A percentile compares a stretch with the other conserved stretches of the same genome.
These are phyloP conservation scores for Piper longum DNA, from an alignment of 164 flowering plant genomes.

Conservation along the genomic window DNA sequence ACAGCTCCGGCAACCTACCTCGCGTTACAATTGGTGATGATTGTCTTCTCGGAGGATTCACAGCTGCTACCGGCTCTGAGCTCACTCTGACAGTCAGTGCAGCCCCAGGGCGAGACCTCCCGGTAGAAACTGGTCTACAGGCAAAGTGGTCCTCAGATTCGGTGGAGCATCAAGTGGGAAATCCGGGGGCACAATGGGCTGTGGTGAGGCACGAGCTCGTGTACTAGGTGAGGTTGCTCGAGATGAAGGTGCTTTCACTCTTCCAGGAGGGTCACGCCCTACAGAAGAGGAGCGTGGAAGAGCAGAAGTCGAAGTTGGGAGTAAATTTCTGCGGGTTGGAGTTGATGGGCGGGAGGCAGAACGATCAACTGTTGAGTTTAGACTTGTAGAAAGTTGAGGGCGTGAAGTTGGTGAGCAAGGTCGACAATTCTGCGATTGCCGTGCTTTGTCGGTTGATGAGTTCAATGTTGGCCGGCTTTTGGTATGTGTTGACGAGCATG, in stretches of 20 bases:
- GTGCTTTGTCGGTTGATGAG: conserved; percentile 37
- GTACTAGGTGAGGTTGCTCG: conserved; percentile 78
- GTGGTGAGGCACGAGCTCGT: conserved; percentile 39
- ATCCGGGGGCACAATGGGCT: conserved; percentile 67
- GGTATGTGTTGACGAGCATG: conserved; percentile 66
- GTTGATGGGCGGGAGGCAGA: conserved; percentile 72
- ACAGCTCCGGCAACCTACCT: conserved; percentile 51
- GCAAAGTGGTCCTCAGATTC: conserved; percentile 77
- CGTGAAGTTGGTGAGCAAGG: conserved; percentile 81
- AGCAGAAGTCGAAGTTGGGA: conserved; percentile 32
- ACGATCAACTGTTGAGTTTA: conserved; percentile 30
- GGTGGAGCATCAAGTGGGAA: conserved; percentile 87
- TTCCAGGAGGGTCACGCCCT: conserved; percentile 31
- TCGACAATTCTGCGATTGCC: conserved; percentile 43
- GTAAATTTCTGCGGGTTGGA: conserved; percentile 57
- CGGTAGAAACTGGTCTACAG: conserved; percentile 83
- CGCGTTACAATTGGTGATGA: conserved; percentile 50
- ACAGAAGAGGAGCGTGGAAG: conserved; percentile 30
- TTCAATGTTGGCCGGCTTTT: conserved; percentile 40
- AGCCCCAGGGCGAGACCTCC: conserved; percentile 74
- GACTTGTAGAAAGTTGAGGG: conserved; percentile 44
- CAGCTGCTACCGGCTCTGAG: conserved; percentile 26
- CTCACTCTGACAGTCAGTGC: conserved; percentile 31
- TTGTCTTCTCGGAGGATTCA: conserved; percentile 33
- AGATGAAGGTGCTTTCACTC: conserved; percentile 38